Percentiles rank a stretch among this genome's conserved stretches.
These are phyloP conservation scores for Penicillium hordei DNA, from an alignment of 2,329 filamentous ascomycete genomes.

Conservation along the genomic window DNA sequence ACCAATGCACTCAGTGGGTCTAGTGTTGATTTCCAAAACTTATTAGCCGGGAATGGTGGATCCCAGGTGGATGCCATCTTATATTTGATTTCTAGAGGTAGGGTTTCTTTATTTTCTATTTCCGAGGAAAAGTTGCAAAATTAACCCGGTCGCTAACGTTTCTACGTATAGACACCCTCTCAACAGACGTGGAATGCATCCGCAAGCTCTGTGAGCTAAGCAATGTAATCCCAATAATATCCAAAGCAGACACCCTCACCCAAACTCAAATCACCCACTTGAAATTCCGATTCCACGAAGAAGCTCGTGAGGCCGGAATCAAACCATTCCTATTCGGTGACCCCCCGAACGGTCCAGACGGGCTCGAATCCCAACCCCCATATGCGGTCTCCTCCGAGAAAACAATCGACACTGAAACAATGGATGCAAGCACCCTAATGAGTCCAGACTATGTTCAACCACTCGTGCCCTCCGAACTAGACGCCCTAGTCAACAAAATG, in stretches of 20 bases:
- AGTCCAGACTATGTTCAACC: conserved; percentile 85
- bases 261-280: conserved; percentile 56
- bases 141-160: neutral
- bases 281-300: conserved; percentile 54
- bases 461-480: conserved; percentile 72
- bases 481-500: conserved; percentile 66
- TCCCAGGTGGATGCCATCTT: conserved; percentile 81
- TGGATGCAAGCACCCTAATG: conserved; percentile 95
- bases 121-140: neutral
- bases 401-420: conserved; percentile 71
- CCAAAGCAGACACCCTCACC: conserved; percentile 70
- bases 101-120: conserved; percentile 27
- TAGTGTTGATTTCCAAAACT: conserved; percentile 71
- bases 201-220: conserved; percentile 68
- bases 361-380: conserved; percentile 46
- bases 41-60: conserved; percentile 79
- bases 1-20: conserved; percentile 61
- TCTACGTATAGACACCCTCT: conserved; percentile 51
- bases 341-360: conserved; percentile 25
- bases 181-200: conserved; percentile 70
- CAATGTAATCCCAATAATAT: conserved; percentile 81
- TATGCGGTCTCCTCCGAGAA: conserved; percentile 77
- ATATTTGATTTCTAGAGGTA: conserved; percentile 75
- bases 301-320: conserved; percentile 51
- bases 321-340: conserved; percentile 66